Evolutionary conservation across 257 asterid species (phyloP), one percentile per base, ranked within the genome.

Genomic region (Plantago ovata): DNA sequence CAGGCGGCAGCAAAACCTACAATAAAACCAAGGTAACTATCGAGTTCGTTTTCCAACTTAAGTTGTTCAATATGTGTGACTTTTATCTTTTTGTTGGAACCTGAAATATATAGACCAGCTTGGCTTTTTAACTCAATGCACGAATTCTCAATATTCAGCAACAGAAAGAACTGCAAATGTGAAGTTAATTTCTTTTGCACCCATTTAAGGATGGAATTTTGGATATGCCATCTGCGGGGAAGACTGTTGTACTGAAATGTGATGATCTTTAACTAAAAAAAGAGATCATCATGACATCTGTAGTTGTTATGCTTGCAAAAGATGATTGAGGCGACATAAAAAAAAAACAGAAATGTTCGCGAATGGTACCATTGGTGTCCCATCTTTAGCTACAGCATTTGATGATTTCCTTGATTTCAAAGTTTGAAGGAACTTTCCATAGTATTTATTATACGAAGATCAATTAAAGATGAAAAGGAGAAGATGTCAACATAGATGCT

Each of bases 11-110:
- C 76, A 54, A 71, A 68, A 48, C 65, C 79, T 43, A 63, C 64
- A 60, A 72, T 68, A 14, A 77, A 67, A 23, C 81, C 61, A 60
- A 81, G 95, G 97, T 86, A 79, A 32, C 58, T 43, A 14, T 55
- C 40, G 7, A 28, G 36, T 46, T 53, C 53, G 23, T 50, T 41
- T 41, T 46, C 36, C 36, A 28, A 16, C 48, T 48, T 53, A 38
- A 32, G 56, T 15, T 38, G 32, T 53, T 53, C 43, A 53, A 14
- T 32, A 11, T 28, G 59, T 6, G 59, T 14, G 20, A 24, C 42
- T 53, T 50, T 50, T 13, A 14, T 50, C 3, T 13, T 50, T 53
- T 53, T 53, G n/a, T 38, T 53, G 7, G 38, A 14, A 14, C 18
- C 10, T 9, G 12, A n/a, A 19, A 10, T 19, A 32, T 52, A 21